Base-by-base conservation (phyloP, 495 filamentous ascomycete species). In the Sabuloglossum arenarium region DNA sequence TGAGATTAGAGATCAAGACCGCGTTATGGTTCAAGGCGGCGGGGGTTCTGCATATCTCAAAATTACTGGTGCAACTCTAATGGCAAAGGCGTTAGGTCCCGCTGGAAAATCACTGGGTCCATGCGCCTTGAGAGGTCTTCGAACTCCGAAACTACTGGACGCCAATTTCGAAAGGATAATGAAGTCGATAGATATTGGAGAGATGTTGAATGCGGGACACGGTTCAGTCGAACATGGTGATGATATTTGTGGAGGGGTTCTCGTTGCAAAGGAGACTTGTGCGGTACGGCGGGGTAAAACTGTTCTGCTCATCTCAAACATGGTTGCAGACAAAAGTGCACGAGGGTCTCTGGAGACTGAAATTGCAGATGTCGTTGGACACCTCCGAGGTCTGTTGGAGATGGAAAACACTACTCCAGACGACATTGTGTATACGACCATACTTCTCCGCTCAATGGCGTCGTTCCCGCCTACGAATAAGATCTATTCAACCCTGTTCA, bases 371-470 rank as follows among this genome's bases (percentile, higher is more conserved):
- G 74, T 77, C 60, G 62, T 62, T 9, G 29, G 29, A 24, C 69
- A 77, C 59, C 59, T 73, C 1, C 52, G 60, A 11, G 30, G 54
- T 16, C 63, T 74, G 25, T 50, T 76, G 27, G 21, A 34, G 43
- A 54, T 30, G 27, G 61, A 66, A 19, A 54, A 9, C 29, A 45
- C 42, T 50, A 25, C 66, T 1, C 67, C 73, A 11, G 71, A 73
- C 6, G 74, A 80, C 57, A 85, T 97, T 55, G 72, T 82, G 32
- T 86, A 78, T 60, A 77, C 81, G 23, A 82, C 81, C 10, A 79
- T 98, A 43, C 68, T 91, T 55, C 78, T 98, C 46, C 80, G 82
- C 42, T 75, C 74, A 25, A 95, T 97, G 82, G 61, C 75, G 29
- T 79, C 85, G 65, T 98, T 97, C 65, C 65, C 76, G 0, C 56